Evolutionary conservation across 192 early-diverging fungal species (phyloP).

Genomic region (Coemansia sp.): DNA sequence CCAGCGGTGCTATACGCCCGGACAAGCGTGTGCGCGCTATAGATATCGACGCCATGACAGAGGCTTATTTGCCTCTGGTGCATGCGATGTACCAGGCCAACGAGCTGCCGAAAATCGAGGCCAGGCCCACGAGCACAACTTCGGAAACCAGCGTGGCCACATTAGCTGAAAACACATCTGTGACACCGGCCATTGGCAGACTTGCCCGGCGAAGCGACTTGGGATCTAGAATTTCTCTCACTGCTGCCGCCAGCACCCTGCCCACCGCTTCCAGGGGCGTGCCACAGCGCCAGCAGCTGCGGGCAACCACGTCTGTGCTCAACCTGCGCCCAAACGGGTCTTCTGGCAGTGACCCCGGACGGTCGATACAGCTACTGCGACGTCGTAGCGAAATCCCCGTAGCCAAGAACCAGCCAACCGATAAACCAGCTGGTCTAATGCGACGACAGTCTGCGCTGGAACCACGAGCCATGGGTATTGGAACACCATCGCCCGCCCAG

Average conservation of each 20-base stretch:
- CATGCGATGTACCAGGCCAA: conserved; percentile 1
- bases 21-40: no score
- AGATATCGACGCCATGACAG: no score
- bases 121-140: not conserved
- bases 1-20: no score
- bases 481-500: no score
- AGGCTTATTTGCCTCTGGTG: not conserved
- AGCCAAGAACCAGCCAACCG: not conserved
- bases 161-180: not conserved
- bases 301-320: not conserved
- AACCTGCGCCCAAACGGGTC: conserved; percentile 1
- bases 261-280: not conserved
- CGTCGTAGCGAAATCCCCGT: conserved; percentile 22
- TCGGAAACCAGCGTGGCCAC: not conserved
- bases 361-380: conserved; percentile 8
- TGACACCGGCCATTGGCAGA: not conserved
- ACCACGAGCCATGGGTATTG: not conserved
- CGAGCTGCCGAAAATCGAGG: not conserved
- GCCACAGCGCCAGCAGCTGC: conserved; percentile 3
- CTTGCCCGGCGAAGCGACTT: not conserved
- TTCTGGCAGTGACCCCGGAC: not conserved
- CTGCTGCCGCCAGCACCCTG: not conserved
- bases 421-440: not conserved
- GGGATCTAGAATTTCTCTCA: not conserved
- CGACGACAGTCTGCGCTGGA: conserved; percentile 2